Percentiles rank a stretch among this genome's conserved stretches.
These are phyloP conservation scores for Pascua sp. DNA, from an alignment of 1,284 basidiomycete species.

Conservation along the genomic window DNA sequence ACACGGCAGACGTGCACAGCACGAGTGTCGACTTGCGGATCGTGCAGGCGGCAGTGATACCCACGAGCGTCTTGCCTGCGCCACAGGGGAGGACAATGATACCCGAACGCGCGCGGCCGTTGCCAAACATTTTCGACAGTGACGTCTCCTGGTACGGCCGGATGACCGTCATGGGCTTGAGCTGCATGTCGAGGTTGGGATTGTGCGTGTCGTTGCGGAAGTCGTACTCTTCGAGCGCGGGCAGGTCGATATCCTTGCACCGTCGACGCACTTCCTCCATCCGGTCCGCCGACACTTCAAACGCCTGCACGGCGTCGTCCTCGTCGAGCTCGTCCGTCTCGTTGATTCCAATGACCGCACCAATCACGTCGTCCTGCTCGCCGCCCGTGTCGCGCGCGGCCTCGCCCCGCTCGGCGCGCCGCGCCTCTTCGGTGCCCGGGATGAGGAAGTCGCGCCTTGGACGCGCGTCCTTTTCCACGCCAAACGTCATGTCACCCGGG, in stretches of 20 bases:
- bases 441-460: slow-evolving; percentile 72
- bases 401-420: slow-evolving; percentile 33
- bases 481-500: slow-evolving; percentile 60
- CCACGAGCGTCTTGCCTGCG: slow-evolving; percentile 97
- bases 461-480: slow-evolving; percentile 73
- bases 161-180: slow-evolving; percentile 93
- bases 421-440: slow-evolving; percentile 62
- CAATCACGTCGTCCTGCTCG: slow-evolving; percentile 56
- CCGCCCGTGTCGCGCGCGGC: slow-evolving; percentile 12
- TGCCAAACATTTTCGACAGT: slow-evolving; percentile 97
- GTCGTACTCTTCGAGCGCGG: slow-evolving; percentile 96
- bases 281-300: slow-evolving; percentile 84
- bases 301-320: slow-evolving; percentile 91
- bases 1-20: slow-evolving; percentile 92
- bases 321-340: slow-evolving; percentile 86
- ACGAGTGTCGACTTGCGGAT: slow-evolving; percentile 99
- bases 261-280: slow-evolving; percentile 92
- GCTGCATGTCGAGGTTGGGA: slow-evolving; percentile 90
- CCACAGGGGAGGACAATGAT: slow-evolving; percentile 99
- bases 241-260: slow-evolving; percentile 91
- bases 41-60: slow-evolving; percentile 97
- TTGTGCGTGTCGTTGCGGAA: slow-evolving; percentile 94
- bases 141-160: slow-evolving; percentile 96
- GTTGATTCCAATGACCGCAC: slow-evolving; percentile 82
- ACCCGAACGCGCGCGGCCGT: slow-evolving; percentile 93